These are phyloP conservation scores for Sugiyamaella mastotermitis DNA, from an alignment of 805 yeast species.

Conservation along the genomic window DNA sequence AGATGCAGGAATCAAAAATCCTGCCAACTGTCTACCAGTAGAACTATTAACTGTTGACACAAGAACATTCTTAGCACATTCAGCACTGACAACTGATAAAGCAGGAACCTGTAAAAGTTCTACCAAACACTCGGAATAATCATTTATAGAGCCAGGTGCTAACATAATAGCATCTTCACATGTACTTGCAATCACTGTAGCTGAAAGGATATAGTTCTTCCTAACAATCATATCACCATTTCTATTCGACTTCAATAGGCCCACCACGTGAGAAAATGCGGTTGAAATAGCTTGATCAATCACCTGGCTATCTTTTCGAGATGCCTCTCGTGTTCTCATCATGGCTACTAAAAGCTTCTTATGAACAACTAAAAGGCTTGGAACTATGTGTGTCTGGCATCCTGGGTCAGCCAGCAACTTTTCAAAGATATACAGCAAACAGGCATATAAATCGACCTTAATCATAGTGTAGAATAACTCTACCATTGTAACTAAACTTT, in stretches of 20 bases:
- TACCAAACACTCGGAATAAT: constrained; percentile 31
- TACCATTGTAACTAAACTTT: constrained; percentile 55
- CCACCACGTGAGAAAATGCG: constrained; percentile 16
- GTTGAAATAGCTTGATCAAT: constrained; percentile 29
- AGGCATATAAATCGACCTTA: constrained; percentile 62
- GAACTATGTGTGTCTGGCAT: constrained; percentile 39
- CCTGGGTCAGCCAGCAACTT: constrained; percentile 43
- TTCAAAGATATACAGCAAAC: constrained; percentile 59
- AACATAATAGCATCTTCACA: constrained; percentile 32
- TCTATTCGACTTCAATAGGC: constrained; percentile 8
- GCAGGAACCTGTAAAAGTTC: constrained; percentile 33
- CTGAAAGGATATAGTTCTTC: constrained; percentile 36
- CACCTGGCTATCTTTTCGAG: constrained; percentile 19
- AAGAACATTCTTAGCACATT: constrained; percentile 57
- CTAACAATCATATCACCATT: constrained; percentile 19
- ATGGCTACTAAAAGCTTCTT: constrained; percentile 37
- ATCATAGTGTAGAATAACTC: constrained; percentile 61
- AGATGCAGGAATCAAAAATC: constrained; percentile 41
- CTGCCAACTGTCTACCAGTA: constrained; percentile 36
- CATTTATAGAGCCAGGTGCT: constrained; percentile 32
- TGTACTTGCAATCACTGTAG: constrained; percentile 41
- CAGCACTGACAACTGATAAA: constrained; percentile 42
- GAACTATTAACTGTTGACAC: constrained; percentile 28
- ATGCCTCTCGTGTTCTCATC: constrained; percentile 14
- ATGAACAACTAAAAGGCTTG: constrained; percentile 47